phyloP scores from a whole-genome alignment of 1,284 basidiomycete species.

The Anthracocystis setariae region DNA sequence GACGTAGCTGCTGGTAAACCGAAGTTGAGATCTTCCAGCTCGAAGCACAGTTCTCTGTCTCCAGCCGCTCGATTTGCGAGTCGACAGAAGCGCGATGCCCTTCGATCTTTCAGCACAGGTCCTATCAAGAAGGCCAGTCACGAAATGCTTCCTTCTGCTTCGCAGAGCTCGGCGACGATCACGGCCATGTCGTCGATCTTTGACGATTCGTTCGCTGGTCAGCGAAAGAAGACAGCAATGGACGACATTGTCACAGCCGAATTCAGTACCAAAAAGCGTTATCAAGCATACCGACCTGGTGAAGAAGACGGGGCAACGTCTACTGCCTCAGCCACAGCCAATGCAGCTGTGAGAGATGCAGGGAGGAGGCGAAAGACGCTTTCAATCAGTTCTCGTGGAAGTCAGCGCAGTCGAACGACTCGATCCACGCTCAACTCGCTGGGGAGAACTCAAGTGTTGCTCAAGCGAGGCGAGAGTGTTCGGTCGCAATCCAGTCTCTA shows the following conservation, averaged over 20 bases:
- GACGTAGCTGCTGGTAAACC: neutral
- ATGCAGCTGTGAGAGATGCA: slow-evolving; percentile 26
- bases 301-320: slow-evolving; percentile 18
- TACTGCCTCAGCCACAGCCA: slow-evolving; percentile 30
- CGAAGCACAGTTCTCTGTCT: slow-evolving; percentile 17
- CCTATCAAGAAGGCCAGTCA: slow-evolving; percentile 7
- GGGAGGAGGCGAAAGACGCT: slow-evolving; percentile 34
- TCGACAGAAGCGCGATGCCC: slow-evolving; percentile 25
- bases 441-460: neutral
- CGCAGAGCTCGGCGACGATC: slow-evolving; percentile 35
- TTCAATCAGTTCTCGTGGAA: slow-evolving; percentile 39
- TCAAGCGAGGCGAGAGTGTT: slow-evolving; percentile 28
- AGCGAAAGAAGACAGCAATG: slow-evolving; percentile 7
- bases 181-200: slow-evolving; percentile 39
- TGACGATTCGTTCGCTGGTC: slow-evolving; percentile 32
- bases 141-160: slow-evolving; percentile 14
- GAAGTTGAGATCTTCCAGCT: slow-evolving; percentile 29
- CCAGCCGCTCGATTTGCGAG: slow-evolving; percentile 6
- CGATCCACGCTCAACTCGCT: slow-evolving; percentile 1
- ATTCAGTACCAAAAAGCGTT: neutral
- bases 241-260: neutral
- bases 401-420: slow-evolving; percentile 20
- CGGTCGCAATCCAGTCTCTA: slow-evolving; percentile 32
- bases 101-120: slow-evolving; percentile 8
- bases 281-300: neutral